Base-by-base conservation (phyloP, 495 filamentous ascomycete species). In the Penicillium goetzii region DNA sequence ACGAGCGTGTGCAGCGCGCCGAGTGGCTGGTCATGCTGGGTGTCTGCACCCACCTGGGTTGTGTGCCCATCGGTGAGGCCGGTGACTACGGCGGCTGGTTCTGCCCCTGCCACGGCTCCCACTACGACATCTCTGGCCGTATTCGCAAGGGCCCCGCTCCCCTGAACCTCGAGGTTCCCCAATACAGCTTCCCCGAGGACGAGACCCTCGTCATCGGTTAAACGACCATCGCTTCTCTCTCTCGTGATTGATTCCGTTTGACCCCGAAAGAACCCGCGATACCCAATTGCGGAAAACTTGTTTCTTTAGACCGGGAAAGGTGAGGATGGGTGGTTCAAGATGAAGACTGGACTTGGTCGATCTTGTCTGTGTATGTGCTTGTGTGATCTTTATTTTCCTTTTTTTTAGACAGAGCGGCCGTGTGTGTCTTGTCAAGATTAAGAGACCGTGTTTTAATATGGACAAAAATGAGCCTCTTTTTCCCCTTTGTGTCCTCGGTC, bases 21-120 rank as follows among this genome's bases (percentile, higher is more conserved):
- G 95, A 99, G 78, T 99, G 96, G 96, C 86, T 99, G 60, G 86
- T 99, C 83, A 99, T 99, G 96, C 76, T 99, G 79, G 94, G 92
- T 78, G 93, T 99, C 78, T 99, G 95, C 89, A 99, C 95, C 71
- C 95, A 99, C 79, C 83, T 99, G 71, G 95, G 95, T 78, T 99
- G 95, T 83, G 95, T 99, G 58, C 95, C 95, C 66, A 98, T 99
- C 78, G 95, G 95, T 76, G 95, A 99, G 84, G 90, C 95, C 63
- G 95, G 95, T 76, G 96, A 99, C 78, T 99, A 83, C 76, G 95
- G 95, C 72, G 95, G 95, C 72, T 99, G 95, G 95, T 99, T 99
- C 89, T 99, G 95, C 84, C 95, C 95, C 64, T 99, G 95, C 89
- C 95, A 99, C 86, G 95, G 95, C 76, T 97, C 93, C 60, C 95